These are phyloP conservation scores for Ophiostoma ulmi DNA, from an alignment of 2,329 filamentous ascomycete genomes.

Conservation along the genomic window DNA sequence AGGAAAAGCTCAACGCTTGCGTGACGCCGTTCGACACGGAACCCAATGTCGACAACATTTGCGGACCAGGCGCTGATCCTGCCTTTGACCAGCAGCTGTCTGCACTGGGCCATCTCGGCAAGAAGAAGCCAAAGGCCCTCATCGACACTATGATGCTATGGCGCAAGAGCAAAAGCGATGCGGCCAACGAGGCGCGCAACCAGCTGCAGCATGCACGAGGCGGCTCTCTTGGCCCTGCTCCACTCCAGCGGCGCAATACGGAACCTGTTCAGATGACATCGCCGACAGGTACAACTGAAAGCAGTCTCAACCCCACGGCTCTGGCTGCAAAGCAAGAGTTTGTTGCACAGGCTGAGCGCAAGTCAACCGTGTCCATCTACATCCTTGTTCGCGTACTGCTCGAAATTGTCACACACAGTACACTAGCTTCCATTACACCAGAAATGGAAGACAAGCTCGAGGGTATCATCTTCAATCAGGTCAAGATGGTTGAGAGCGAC, in stretches of 20 bases:
- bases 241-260: conserved; percentile 65
- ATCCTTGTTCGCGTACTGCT: conserved; percentile 90
- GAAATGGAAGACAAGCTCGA: conserved; percentile 95
- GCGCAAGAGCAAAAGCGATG: conserved; percentile 93
- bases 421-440: conserved; percentile 69
- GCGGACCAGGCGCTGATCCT: conserved; percentile 80
- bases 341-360: conserved; percentile 74
- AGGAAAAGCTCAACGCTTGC: conserved; percentile 88
- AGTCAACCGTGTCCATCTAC: conserved; percentile 92
- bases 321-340: conserved; percentile 59
- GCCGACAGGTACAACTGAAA: conserved; percentile 31
- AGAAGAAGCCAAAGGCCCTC: conserved; percentile 86
- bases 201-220: conserved; percentile 48
- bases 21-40: conserved; percentile 76
- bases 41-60: conserved; percentile 80
- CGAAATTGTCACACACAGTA: conserved; percentile 90
- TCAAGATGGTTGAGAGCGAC: conserved; percentile 82
- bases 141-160: conserved; percentile 98
- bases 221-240: conserved; percentile 35
- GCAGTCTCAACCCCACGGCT: conserved; percentile 31
- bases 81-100: conserved; percentile 91
- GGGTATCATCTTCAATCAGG: conserved; percentile 91
- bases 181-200: conserved; percentile 63
- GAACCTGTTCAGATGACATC: conserved; percentile 54
- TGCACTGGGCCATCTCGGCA: conserved; percentile 88